phyloP scores from a whole-genome alignment of 139 green algal species.

The Coccomyxa sp. region DNA sequence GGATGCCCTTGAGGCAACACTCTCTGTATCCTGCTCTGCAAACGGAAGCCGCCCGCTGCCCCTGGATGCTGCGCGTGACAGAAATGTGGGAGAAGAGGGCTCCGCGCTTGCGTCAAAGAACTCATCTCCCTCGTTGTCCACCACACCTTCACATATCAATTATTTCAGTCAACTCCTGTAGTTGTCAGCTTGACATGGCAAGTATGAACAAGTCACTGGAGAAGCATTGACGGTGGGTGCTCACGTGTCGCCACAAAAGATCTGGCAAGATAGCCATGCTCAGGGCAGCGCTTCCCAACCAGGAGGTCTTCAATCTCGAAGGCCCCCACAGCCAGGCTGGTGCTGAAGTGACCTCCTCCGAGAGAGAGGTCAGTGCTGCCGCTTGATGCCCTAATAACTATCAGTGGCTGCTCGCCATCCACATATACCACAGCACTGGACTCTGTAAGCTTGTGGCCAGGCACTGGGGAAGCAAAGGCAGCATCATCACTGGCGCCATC shows the following conservation, averaged over 20 bases:
- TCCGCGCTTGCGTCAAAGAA: slow-evolving; percentile 39
- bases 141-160: background rate
- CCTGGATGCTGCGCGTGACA: background rate
- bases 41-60: background rate
- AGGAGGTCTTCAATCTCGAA: slow-evolving; percentile 75
- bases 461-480: background rate
- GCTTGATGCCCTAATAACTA: slow-evolving; percentile 35
- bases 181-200: background rate
- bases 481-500: background rate
- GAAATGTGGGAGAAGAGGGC: background rate
- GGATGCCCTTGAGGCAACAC: background rate
- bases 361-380: slow-evolving; percentile 18
- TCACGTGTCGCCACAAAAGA: slow-evolving; percentile 9
- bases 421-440: slow-evolving; percentile 36
- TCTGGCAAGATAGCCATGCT: slow-evolving; percentile 28
- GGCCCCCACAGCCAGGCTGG: slow-evolving; percentile 30
- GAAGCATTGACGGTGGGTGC: background rate
- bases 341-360: slow-evolving; percentile 11
- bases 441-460: background rate
- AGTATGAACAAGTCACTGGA: background rate
- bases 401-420: slow-evolving; percentile 53
- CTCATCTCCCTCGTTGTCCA: slow-evolving; percentile 28
- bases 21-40: background rate
- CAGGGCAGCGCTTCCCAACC: slow-evolving; percentile 31
- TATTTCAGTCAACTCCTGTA: background rate